Conservation (phyloP, 2,329 filamentous ascomycete genomes). For the Ophiostoma australiae region DNA sequence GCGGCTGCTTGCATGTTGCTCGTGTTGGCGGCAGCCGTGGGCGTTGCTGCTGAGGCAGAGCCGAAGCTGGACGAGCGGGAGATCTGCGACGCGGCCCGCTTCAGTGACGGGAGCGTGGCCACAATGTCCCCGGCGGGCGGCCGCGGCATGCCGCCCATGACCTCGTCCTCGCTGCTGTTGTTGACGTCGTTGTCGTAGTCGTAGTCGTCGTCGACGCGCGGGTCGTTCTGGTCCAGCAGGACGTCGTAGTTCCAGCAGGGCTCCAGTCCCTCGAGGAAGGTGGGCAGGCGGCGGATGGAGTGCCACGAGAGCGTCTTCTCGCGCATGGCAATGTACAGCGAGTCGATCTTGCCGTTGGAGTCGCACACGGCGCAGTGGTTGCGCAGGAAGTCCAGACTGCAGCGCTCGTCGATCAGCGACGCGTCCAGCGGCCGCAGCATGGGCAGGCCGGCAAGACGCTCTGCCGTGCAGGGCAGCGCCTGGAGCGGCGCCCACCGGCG, state of each 20-base stretch:
- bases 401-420: constrained; percentile 40
- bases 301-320: constrained; percentile 53
- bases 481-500: constrained; percentile 55
- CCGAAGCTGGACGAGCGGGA: constrained; percentile 46
- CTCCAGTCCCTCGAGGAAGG: constrained; percentile 50
- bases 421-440: constrained; percentile 53
- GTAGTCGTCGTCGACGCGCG: constrained; percentile 16
- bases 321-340: constrained; percentile 56
- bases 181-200: constrained; percentile 15
- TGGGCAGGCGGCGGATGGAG: constrained; percentile 44
- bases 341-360: constrained; percentile 51
- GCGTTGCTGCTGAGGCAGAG: constrained; percentile 33
- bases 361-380: constrained; percentile 54
- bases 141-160: constrained; percentile 26
- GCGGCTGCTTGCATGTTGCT: constrained; percentile 20
- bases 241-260: constrained; percentile 50
- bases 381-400: constrained; percentile 49
- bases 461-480: constrained; percentile 53
- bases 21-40: constrained; percentile 16
- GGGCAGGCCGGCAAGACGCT: constrained; percentile 50
- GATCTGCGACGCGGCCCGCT: constrained; percentile 51
- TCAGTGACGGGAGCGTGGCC: constrained; percentile 40
- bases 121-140: constrained; percentile 47
- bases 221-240: constrained; percentile 41
- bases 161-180: constrained; percentile 26